These are phyloP conservation scores for Botryotinia calthae DNA, from an alignment of 2,329 filamentous ascomycete species.

Conservation along the genomic window DNA sequence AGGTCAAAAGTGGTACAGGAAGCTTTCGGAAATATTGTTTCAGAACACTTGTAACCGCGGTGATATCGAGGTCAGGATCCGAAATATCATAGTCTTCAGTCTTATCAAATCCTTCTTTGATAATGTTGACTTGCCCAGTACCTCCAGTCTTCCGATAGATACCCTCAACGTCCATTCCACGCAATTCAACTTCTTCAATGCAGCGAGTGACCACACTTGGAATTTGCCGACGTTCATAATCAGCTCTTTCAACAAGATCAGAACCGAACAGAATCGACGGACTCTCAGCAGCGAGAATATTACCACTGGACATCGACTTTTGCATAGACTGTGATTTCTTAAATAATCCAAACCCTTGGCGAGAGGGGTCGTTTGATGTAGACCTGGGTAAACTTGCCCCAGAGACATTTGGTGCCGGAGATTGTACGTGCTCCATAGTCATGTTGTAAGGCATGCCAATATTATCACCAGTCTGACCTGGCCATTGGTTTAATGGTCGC, in stretches of 20 bases:
- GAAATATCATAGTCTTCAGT: slow-evolving; percentile 87
- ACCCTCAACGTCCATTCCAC: slow-evolving; percentile 96
- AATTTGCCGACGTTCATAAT: slow-evolving; percentile 84
- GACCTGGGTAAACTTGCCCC: slow-evolving; percentile 33
- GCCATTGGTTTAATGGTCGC: slow-evolving; percentile 47
- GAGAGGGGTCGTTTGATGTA: slow-evolving; percentile 33
- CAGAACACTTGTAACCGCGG: slow-evolving; percentile 88
- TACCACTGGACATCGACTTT: slow-evolving; percentile 50
- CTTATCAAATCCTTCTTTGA: slow-evolving; percentile 89
- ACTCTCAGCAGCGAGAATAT: slow-evolving; percentile 46
- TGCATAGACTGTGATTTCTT: slow-evolving; percentile 45
- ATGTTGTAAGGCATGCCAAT: slow-evolving; percentile 71
- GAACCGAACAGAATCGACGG: slow-evolving; percentile 76
- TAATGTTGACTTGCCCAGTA: slow-evolving; percentile 82
- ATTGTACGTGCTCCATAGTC: slow-evolving; percentile 56
- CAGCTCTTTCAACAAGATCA: slow-evolving; percentile 79
- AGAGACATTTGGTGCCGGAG: slow-evolving; percentile 32
- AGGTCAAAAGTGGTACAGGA: slow-evolving; percentile 85
- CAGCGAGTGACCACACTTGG: slow-evolving; percentile 89
- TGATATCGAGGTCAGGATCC: slow-evolving; percentile 90
- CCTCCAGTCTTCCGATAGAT: slow-evolving; percentile 98
- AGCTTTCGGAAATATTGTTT: slow-evolving; percentile 98
- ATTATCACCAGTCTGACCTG: slow-evolving; percentile 57
- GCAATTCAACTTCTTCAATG: slow-evolving; percentile 92
- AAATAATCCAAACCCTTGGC: slow-evolving; percentile 63